These are phyloP conservation scores for Trichophaea hybrida DNA, from an alignment of 2,329 filamentous ascomycete genomes.

Conservation along the genomic window DNA sequence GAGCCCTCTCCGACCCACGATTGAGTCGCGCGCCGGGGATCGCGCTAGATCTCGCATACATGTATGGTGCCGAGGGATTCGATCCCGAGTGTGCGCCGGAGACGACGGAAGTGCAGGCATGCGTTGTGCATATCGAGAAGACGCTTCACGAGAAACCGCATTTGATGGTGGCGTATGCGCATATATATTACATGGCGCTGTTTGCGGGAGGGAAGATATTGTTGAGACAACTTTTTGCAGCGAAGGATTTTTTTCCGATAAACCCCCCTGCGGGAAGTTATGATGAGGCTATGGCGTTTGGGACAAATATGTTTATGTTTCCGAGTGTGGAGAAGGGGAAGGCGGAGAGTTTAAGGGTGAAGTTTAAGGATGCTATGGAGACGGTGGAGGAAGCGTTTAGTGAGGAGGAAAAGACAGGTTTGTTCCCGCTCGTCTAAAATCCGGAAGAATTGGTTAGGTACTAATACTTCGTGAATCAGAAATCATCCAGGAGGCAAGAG, in stretches of 20 bases:
- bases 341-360: constrained; percentile 8
- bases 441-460: neutral
- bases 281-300: constrained; percentile 8
- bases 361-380: constrained; percentile 15
- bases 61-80: neutral
- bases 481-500: constrained; percentile 18
- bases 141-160: constrained; percentile 14
- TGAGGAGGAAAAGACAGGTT: constrained; percentile 17
- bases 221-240: constrained; percentile 12
- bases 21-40: constrained; percentile 14
- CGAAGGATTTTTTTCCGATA: constrained; percentile 17
- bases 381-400: constrained; percentile 12
- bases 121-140: constrained; percentile 13
- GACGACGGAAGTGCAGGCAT: neutral
- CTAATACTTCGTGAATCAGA: neutral
- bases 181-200: constrained; percentile 22
- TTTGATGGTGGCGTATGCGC: constrained; percentile 20
- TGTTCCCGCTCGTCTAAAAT: neutral
- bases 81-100: neutral
- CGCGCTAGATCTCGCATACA: constrained; percentile 16
- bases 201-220: constrained; percentile 23
- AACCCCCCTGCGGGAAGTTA: constrained; percentile 4
- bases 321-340: constrained; percentile 15
- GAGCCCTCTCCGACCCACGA: constrained; percentile 9
- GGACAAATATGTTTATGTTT: constrained; percentile 18